These are phyloP conservation scores for Dispira simplex DNA, from an alignment of 192 early-diverging fungal genomes.

Conservation along the genomic window DNA sequence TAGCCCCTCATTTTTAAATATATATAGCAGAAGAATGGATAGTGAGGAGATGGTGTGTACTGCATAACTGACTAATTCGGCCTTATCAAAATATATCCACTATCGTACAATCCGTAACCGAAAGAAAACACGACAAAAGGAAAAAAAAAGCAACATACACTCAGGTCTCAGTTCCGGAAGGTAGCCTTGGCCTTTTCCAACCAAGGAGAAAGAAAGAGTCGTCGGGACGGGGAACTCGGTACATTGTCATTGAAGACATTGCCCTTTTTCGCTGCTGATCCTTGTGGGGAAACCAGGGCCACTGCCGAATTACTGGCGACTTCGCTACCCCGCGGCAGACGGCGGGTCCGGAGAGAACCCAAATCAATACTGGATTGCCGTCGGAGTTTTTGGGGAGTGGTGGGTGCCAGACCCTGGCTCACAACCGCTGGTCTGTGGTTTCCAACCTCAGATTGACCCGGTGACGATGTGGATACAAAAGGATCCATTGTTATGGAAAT, in stretches of 20 bases:
- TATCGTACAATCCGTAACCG: too few relatives aligned
- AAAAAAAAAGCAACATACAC: too few relatives aligned
- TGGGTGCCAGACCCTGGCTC: background rate
- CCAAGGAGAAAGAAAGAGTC: slow-evolving; percentile 3
- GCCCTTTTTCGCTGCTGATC: background rate
- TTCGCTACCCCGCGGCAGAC: background rate
- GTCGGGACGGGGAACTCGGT: background rate
- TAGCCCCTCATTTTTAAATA: too few relatives aligned
- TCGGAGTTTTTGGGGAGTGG: background rate
- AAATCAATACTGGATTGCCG: slow-evolving; percentile 2
- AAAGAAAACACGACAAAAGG: too few relatives aligned
- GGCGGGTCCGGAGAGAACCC: background rate
- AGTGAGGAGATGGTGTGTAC: too few relatives aligned
- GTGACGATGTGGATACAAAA: background rate
- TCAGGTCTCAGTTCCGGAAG: background rate
- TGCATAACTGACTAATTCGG: too few relatives aligned
- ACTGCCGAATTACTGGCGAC: background rate
- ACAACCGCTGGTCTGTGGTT: background rate
- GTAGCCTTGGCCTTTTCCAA: slow-evolving; percentile 10
- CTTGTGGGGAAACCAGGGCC: background rate
- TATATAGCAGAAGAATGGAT: too few relatives aligned
- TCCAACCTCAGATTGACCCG: background rate
- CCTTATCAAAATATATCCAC: too few relatives aligned
- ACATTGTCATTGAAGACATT: background rate
- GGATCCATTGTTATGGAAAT: background rate